Evolutionary conservation across 139 green algal species (phyloP), one percentile per base, ranked within the genome.

Genomic region (Chlorella sp.): DNA sequence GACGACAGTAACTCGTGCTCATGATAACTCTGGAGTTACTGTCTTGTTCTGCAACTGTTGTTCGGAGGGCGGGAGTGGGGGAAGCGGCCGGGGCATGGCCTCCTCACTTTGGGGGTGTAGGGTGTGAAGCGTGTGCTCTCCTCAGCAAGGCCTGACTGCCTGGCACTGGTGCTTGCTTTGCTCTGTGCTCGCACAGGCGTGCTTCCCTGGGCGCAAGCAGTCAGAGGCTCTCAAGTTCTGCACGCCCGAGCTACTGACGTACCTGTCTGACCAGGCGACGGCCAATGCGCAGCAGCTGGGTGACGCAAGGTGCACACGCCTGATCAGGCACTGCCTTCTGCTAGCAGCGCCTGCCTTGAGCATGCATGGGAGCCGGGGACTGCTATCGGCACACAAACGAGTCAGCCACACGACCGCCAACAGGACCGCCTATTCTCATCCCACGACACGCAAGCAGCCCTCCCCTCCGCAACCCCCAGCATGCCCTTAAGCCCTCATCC

Each of bases 181-280:
- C 55, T 22, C 27, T 42, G 5, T 27, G 51, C 22, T 17, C 29
- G 59, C 5, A 26, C 70, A 85, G 30, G 76, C 72, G 4, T 80
- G 77, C 23, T 88, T 94, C 35, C 82, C 85, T 0, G 77, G 77
- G 0, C 49, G 55, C 2, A 88, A 88, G 49, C 79, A 83, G 50
- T 34, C 71, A 2, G 84, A 89, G 1, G 91, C 79, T 5, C 70
- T 96, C 27, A 30, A 86, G 24, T 90, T 81, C 67, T 89, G 80
- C 49, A 36, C 71, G 6, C 26, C 35, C 1, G 74, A 89, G 77
- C 84, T 92, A 77, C 66, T 90, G 32, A 34, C 83, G 27, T 76
- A 87, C 31, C 71, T 91, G 24, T 34, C 83, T 27, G 55, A 75
- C 14, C 77, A 91, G 61, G 60, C 89, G 17, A 70, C 63, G 4